Percentiles rank a stretch among this genome's conserved stretches.
Conservation (phyloP, 1,139 yeast species). For the Wickerhamomyces sp. region DNA sequence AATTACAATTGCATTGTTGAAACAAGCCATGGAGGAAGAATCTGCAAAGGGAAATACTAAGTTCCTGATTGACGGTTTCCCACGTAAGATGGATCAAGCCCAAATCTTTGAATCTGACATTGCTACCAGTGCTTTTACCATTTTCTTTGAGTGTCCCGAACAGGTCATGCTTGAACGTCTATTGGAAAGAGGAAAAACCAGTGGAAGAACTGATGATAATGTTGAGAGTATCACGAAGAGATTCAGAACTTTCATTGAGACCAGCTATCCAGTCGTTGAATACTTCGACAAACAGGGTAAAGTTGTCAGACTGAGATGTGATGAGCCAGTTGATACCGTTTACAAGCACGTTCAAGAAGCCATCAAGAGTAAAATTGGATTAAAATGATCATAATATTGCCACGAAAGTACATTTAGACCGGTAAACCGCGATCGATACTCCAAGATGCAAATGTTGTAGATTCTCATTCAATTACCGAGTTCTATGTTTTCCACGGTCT, state of each 20-base stretch:
- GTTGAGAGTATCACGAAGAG: constrained; percentile 86
- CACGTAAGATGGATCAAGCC: constrained; percentile 98
- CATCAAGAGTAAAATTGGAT: constrained; percentile 34
- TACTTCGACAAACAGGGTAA: constrained; percentile 70
- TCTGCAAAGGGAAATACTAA: constrained; percentile 44
- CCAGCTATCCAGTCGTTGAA: constrained; percentile 93
- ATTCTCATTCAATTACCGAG: neutral
- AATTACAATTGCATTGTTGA: constrained; percentile 78
- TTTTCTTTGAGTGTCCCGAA: constrained; percentile 95
- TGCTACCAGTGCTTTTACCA: constrained; percentile 69
- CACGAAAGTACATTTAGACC: neutral
- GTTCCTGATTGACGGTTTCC: constrained; percentile 92
- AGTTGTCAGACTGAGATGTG: constrained; percentile 77
- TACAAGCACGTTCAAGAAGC: constrained; percentile 66
- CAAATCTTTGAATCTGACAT: constrained; percentile 79
- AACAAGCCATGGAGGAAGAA: constrained; percentile 67
- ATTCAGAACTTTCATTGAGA: constrained; percentile 78
- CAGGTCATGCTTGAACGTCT: constrained; percentile 78
- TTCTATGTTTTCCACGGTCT: neutral
- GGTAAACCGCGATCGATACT: neutral
- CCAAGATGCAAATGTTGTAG: neutral
- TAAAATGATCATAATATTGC: constrained; percentile 1
- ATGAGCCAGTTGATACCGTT: constrained; percentile 75
- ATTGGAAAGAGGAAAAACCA: constrained; percentile 87
- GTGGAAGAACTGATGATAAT: constrained; percentile 93